Conservation (phyloP, 179 eudicot genomes). For the Heliamphora pulchella region DNA sequence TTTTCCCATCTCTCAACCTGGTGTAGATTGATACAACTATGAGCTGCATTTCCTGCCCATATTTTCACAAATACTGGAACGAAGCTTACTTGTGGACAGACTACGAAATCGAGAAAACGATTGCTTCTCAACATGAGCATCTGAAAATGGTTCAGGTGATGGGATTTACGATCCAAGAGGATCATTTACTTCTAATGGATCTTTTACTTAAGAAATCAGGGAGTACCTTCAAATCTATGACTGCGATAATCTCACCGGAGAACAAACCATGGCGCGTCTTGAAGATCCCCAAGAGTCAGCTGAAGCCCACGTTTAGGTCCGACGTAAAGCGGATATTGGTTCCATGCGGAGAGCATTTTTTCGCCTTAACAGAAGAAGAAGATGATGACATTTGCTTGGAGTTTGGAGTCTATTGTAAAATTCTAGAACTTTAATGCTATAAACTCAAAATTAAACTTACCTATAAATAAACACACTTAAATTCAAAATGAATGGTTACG, state of each 20-base stretch:
- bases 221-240: slow-evolving; percentile 6
- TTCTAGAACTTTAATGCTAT: too few species aligned
- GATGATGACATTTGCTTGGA: too few species aligned
- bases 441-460: too few species aligned
- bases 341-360: slow-evolving; percentile 2
- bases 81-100: slow-evolving; percentile 22
- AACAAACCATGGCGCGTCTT: not conserved
- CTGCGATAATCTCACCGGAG: not conserved
- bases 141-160: slow-evolving; percentile 11
- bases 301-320: not conserved
- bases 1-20: not conserved
- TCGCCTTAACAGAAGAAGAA: not conserved
- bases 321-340: not conserved
- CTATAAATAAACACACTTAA: too few species aligned
- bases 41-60: slow-evolving; percentile 10
- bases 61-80: slow-evolving; percentile 17
- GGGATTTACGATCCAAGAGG: slow-evolving; percentile 12
- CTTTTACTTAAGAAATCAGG: slow-evolving; percentile 18
- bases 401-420: too few species aligned
- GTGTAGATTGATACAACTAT: slow-evolving; percentile 9
- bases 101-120: slow-evolving; percentile 2
- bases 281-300: slow-evolving; percentile 11
- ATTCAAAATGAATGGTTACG: too few species aligned
- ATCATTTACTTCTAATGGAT: slow-evolving; percentile 17
- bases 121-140: slow-evolving; percentile 12